Evolutionary conservation across 1,284 basidiomycete species (phyloP).

Genomic region (Golubevia pallescens): DNA sequence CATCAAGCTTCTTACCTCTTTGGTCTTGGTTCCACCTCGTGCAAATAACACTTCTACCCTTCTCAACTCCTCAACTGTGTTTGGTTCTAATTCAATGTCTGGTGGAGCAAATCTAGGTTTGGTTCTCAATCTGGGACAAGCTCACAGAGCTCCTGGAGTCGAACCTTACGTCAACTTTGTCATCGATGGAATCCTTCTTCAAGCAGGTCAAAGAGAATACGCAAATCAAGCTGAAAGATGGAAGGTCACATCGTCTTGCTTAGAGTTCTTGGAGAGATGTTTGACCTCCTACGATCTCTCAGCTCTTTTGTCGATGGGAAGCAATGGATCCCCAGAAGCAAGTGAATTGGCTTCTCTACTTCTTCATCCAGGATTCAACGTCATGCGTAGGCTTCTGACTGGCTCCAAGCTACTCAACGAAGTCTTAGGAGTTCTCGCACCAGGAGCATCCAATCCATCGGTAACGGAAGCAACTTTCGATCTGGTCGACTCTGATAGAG

Average conservation of each 20-base stretch:
- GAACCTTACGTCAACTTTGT: conserved; percentile 84
- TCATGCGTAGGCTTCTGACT: conserved; percentile 80
- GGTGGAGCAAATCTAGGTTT: conserved; percentile 60
- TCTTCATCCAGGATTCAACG: conserved; percentile 84
- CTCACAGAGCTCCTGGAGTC: conserved; percentile 77
- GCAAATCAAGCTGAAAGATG: conserved; percentile 78
- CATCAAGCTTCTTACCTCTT: conserved; percentile 78
- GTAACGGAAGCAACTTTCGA: conserved; percentile 48
- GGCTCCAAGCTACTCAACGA: conserved; percentile 75
- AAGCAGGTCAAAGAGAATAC: conserved; percentile 73
- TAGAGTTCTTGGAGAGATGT: conserved; percentile 83
- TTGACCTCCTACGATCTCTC: conserved; percentile 79
- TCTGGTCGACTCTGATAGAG: conserved; percentile 73
- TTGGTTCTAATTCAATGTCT: conserved; percentile 25
- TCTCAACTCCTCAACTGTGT: conserved; percentile 71
- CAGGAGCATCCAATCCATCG: conserved; percentile 67
- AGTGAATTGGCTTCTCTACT: conserved; percentile 64
- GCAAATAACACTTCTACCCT: conserved; percentile 70
- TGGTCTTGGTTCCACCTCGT: conserved; percentile 61
- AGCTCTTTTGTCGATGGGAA: conserved; percentile 13
- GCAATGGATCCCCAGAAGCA: conserved; percentile 19
- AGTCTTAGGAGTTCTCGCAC: conserved; percentile 77
- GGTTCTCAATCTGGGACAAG: conserved; percentile 72
- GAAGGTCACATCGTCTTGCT: conserved; percentile 81
- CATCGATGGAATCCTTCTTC: conserved; percentile 81